Base-by-base conservation (phyloP, 2,329 filamentous ascomycete species). In the Alternaria postmessia region DNA sequence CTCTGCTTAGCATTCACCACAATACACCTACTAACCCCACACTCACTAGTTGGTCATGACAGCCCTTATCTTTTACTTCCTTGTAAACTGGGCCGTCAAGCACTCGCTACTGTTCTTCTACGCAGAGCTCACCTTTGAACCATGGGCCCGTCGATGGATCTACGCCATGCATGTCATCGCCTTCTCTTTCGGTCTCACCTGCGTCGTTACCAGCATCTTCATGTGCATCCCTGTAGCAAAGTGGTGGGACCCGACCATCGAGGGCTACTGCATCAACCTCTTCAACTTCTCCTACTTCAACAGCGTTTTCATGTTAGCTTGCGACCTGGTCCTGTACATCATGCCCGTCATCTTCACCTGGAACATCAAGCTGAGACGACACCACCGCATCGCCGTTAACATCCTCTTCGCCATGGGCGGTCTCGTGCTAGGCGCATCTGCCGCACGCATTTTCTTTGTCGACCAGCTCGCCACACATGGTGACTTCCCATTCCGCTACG, bases 81-180 rank as follows among this genome's bases (percentile, higher is more conserved):
- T 69, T 43, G 78, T 77, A 54, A 79, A 80, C 55, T 79, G 78
- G 73, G 75, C 72, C 46, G 71, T 81, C 60, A 80, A 81, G 65
- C 70, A 80, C 42, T 78, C 78, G 0, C 70, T 81, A 7, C 71
- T 81, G 7, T 66, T 78, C 56, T 74, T 81, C 66, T 81, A 81
- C 61, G 64, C 75, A 28, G 75, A 77, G 32, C 72, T 80, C n/a
- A 73, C 73, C 26, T 67, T 70, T 42, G 70, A 72, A 22, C 62
- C 54, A 9, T 64, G 58, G 41, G 66, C 69, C 22, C 64, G 58
- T 20, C 60, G 60, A 57, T 69, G 67, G 34, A 76, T 81, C 28
- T 73, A 69, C 48, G 49, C 74, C 57, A 76, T 78, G 72, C 73
- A 74, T 24, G 67, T 74, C 32, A 53, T 80, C 12, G 70, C 73